Conservation (phyloP, 768 basidiomycete genomes). For the Clitopilus passeckerianus region DNA sequence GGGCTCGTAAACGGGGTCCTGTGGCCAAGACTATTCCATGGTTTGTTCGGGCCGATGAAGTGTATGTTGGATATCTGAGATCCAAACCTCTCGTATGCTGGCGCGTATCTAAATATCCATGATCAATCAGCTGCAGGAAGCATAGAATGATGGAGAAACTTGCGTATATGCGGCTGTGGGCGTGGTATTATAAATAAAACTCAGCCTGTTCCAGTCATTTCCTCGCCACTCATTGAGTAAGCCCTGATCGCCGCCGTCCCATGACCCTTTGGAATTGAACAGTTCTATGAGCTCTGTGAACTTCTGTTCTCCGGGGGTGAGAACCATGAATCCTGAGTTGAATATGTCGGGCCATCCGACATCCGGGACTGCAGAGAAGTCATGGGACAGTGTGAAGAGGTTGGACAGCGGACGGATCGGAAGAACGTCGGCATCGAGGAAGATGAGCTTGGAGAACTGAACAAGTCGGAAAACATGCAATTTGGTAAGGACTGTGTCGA, state of each 20-base stretch:
- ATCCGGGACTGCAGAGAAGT: slow-evolving; percentile 93
- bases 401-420: slow-evolving; percentile 86
- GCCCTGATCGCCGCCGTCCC: slow-evolving; percentile 99
- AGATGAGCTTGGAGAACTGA: slow-evolving; percentile 82
- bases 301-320: slow-evolving; percentile 77
- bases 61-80: slow-evolving; percentile 83
- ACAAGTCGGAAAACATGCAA: slow-evolving; percentile 91
- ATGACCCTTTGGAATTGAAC: slow-evolving; percentile 75
- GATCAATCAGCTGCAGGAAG: slow-evolving; percentile 19
- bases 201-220: slow-evolving; percentile 84
- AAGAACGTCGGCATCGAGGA: slow-evolving; percentile 90
- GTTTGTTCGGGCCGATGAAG: slow-evolving; percentile 95
- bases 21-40: slow-evolving; percentile 76
- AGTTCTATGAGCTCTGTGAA: slow-evolving; percentile 71
- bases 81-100: slow-evolving; percentile 93
- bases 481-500: slow-evolving; percentile 92
- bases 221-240: slow-evolving; percentile 94
- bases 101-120: slow-evolving; percentile 68
- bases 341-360: slow-evolving; percentile 99
- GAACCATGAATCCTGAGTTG: slow-evolving; percentile 93
- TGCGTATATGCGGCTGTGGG: slow-evolving; percentile 96
- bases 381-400: slow-evolving; percentile 77
- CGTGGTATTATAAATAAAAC: slow-evolving; percentile 97
- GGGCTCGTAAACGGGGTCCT: slow-evolving; percentile 51
- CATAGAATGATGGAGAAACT: slow-evolving; percentile 29